Base-by-base conservation (phyloP, 257 asterid genomes). In the Leonotis leonurus region DNA sequence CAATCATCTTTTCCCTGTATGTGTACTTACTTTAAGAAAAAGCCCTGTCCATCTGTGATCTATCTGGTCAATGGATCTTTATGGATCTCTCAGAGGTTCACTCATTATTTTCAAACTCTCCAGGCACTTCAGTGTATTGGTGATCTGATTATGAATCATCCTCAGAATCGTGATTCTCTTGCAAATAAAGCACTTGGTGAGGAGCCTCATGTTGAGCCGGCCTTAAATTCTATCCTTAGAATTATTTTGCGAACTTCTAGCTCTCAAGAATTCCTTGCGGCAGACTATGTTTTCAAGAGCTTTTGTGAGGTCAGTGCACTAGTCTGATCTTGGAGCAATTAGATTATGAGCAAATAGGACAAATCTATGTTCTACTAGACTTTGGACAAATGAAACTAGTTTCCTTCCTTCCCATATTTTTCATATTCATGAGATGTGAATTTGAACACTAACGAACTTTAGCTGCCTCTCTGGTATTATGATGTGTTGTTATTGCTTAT, bases 71-170 rank as follows among this genome's bases (percentile, higher is more conserved):
- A 41, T 17, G 27, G 25, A 30, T 9, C 12, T 8, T 43, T 62
- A 62, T 53, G 30, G 40, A 53, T n/a, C 22, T 62, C 39, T 58
- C 32, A 29, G 39, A 66, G 50, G 33, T 60, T 65, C 61, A 53
- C 27, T n/a, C 32, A 41, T 73, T 62, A 56, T 45, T 45, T 48
- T 53, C 20, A 44, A n/a, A 51, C 61, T 48, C 59, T 71, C 33
- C 87, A 92, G 99, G 93, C 97, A 67, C 93, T 92, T 35, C 83
- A 66, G 63, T 92, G 95, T 76, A 77, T 92, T 27, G 96, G 97
- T 46, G 95, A 86, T 70, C 84, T 92, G 62, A 82, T 89, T 26
- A 70, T 65, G 40, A 64, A 65, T 73, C 95, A 81, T 70, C 89
- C 90, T 10, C 83, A 82, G 75, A 92, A 89, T 70, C 85, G 90